Evolutionary conservation across 1,284 basidiomycete species (phyloP), one percentile per base, ranked within the genome.

Genomic region (Fistulinella cinereoalba): DNA sequence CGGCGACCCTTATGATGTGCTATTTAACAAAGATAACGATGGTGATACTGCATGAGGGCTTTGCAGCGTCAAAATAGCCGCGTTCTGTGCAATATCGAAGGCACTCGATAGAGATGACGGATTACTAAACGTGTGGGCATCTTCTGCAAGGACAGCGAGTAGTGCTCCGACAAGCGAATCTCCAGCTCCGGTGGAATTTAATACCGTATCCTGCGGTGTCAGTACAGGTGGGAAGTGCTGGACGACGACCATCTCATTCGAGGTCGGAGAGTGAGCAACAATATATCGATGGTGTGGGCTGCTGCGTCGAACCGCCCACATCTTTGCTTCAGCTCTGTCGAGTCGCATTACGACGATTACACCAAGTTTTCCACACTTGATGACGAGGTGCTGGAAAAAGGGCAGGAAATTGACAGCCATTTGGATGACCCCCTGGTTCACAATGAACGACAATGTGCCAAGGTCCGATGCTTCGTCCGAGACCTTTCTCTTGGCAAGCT

Each of bases 141-240:
- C 62, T 19, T 70, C 64, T 5, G 75, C 66, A 12, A 90, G 61
- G 19, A 69, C 65, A 1, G 86, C 82, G 16, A 89, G 66, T 18
- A 94, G 60, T 0, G 84, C 78, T 8, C 92, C 92, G 4, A 90
- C 91, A 18, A 95, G 78, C 3, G 90, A 85, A 66, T 97, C 93
- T 0, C 94, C 94, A 2, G 91, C 93, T 3, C 94, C 94, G 0
- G 93, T 97, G 10, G 92, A 89, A 56, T 85, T 93, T 8, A 84
- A 68, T 9, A 84, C 62, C 32, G 69, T 63, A n/a, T 66, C 61
- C 11, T 64, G 60, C 3, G 70, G 56, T 8, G 85, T 63, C 1
- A 55, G 53, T 6, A 80, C 62, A 11, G 89, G 74, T 3, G 86
- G 78, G 57, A 85, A 91, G 61, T 92, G 85, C 32, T 81, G 80